Evolutionary conservation across 179 eudicot species (phyloP).

Genomic region (Silene coronaria): DNA sequence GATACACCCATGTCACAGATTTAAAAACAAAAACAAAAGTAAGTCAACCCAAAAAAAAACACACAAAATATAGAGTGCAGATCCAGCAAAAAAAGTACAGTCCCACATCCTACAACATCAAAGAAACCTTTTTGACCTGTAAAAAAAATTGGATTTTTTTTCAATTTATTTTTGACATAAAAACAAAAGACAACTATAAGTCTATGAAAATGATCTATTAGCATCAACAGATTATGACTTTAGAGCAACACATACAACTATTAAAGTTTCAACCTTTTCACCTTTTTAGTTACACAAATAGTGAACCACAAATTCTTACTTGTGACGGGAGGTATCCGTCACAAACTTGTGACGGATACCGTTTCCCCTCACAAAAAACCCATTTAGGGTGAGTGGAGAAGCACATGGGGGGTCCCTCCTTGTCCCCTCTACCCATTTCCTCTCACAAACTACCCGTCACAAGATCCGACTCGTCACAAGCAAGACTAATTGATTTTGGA

Average conservation of each 20-base stretch:
- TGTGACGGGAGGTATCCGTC: too few species aligned
- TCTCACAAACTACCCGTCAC: too few species aligned
- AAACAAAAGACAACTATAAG: background rate
- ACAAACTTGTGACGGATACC: too few species aligned
- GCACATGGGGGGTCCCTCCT: too few species aligned
- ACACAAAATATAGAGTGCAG: background rate
- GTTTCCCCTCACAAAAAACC: too few species aligned
- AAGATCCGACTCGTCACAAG: too few species aligned
- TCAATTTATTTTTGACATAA: background rate
- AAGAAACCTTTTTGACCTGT: background rate
- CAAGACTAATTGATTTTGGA: too few species aligned
- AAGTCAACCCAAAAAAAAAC: constrained; percentile 8
- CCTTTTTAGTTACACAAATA: constrained; percentile 10
- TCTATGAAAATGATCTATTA: constrained; percentile 6
- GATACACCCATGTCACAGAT: constrained; percentile 15
- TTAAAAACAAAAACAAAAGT: background rate
- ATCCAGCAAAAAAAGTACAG: constrained; percentile 7
- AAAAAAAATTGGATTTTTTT: background rate
- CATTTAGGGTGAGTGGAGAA: too few species aligned
- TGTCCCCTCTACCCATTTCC: too few species aligned
- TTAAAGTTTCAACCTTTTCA: constrained; percentile 14
- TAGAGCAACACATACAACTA: constrained; percentile 5
- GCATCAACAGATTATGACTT: constrained; percentile 19
- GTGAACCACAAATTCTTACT: too few species aligned
- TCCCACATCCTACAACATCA: background rate